Conservation (phyloP, 108 stramenopile species). For the Cyclotella choctawhatcheeana region DNA sequence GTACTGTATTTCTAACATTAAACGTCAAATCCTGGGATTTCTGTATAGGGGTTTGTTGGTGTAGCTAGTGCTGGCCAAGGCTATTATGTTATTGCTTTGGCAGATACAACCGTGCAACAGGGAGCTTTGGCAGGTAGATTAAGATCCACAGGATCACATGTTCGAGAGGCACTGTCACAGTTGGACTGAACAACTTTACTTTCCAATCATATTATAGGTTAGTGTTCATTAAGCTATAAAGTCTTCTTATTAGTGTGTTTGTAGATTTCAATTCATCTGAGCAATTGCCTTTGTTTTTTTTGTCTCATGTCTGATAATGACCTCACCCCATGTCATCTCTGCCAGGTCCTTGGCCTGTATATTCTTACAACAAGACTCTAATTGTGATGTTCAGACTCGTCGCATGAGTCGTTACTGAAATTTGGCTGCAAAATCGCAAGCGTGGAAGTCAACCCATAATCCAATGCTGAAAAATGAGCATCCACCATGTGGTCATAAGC, state of each 20-base stretch:
- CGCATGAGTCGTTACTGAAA: slow-evolving; percentile 5
- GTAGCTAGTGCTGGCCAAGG: slow-evolving; percentile 67
- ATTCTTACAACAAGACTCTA: not conserved
- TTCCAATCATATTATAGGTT: not conserved
- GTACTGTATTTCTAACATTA: not conserved
- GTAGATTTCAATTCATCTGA: too few species aligned
- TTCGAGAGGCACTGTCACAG: slow-evolving; percentile 78
- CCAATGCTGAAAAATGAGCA: slow-evolving; percentile 3
- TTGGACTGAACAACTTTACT: slow-evolving; percentile 27
- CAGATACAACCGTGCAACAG: slow-evolving; percentile 64
- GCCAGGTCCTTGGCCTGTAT: too few species aligned
- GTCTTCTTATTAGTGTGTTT: too few species aligned
- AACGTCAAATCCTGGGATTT: too few species aligned
- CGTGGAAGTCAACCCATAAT: slow-evolving; percentile 11
- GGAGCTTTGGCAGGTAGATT: slow-evolving; percentile 76
- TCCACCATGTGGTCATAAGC: slow-evolving; percentile 16
- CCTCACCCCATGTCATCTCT: too few species aligned
- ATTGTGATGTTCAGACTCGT: not conserved
- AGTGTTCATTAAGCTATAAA: not conserved
- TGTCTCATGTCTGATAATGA: too few species aligned
- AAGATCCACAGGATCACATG: slow-evolving; percentile 65
- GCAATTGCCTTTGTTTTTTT: too few species aligned
- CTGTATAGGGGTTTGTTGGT: slow-evolving; percentile 57
- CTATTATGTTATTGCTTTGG: slow-evolving; percentile 81
- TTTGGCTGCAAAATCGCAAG: not conserved